Evolutionary conservation across 495 filamentous ascomycete species (phyloP).

Genomic region (Penicillium goetzii): DNA sequence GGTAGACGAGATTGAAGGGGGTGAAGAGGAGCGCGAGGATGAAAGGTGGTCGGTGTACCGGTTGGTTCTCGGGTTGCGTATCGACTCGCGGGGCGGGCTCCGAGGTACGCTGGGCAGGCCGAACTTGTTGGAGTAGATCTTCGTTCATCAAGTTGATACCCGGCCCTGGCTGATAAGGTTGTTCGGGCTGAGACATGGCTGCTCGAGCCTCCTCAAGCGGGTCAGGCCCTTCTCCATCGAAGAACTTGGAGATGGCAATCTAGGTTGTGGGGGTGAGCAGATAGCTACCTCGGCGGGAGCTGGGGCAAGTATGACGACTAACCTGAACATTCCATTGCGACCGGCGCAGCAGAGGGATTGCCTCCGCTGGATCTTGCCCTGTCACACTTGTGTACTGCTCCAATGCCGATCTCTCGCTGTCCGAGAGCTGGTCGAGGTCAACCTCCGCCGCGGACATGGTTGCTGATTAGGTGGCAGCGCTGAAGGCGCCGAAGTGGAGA

Average conservation of each 20-base stretch:
- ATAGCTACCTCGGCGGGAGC: slow-evolving; percentile 16
- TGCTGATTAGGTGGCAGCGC: slow-evolving; percentile 20
- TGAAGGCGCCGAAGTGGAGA: slow-evolving; percentile 15
- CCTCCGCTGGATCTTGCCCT: slow-evolving; percentile 74
- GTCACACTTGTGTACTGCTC: slow-evolving; percentile 90
- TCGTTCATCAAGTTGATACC: slow-evolving; percentile 59
- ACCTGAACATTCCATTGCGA: slow-evolving; percentile 98
- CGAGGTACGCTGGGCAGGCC: slow-evolving; percentile 32
- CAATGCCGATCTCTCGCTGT: slow-evolving; percentile 76
- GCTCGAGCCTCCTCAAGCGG: slow-evolving; percentile 76
- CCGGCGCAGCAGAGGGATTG: slow-evolving; percentile 76
- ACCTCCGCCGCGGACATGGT: slow-evolving; percentile 48
- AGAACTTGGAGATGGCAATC: slow-evolving; percentile 96
- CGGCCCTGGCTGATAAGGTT: slow-evolving; percentile 56
- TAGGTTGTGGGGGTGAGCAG: slow-evolving; percentile 39
- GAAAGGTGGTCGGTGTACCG: slow-evolving; percentile 68
- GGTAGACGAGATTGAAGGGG: slow-evolving; percentile 79
- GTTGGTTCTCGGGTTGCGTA: slow-evolving; percentile 67
- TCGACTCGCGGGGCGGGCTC: slow-evolving; percentile 78
- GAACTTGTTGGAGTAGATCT: slow-evolving; percentile 57
- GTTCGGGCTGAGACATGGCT: slow-evolving; percentile 54
- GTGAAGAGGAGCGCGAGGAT: slow-evolving; percentile 76
- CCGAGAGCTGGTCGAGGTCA: slow-evolving; percentile 71
- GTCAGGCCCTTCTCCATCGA: slow-evolving; percentile 90
- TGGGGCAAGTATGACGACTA: slow-evolving; percentile 22